Conservation (phyloP, 73 alveolate genomes). For the Breviolum minutum region DNA sequence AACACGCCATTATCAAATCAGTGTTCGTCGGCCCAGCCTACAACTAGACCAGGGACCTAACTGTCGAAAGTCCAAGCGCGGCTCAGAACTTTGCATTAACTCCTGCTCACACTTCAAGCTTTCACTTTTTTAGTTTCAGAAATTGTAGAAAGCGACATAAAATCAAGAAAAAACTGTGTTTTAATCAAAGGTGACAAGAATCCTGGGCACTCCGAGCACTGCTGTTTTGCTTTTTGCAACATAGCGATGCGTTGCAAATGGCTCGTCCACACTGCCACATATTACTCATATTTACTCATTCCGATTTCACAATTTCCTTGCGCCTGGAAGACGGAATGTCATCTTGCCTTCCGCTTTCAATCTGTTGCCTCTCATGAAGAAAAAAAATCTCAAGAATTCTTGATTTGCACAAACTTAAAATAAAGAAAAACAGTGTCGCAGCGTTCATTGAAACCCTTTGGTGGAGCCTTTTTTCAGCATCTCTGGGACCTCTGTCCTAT, state of each 20-base stretch:
- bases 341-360: background rate
- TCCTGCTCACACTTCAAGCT: background rate
- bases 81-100: slow-evolving; percentile 56
- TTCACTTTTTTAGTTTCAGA: background rate
- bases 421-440: background rate
- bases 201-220: background rate
- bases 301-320: too few species aligned
- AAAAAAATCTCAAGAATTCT: too few species aligned
- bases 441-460: background rate
- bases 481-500: slow-evolving; percentile 5
- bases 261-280: too few species aligned
- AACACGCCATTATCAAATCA: background rate
- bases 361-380: background rate
- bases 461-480: background rate
- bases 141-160: background rate
- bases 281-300: too few species aligned
- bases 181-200: background rate
- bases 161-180: background rate
- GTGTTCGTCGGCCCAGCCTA: background rate
- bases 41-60: background rate
- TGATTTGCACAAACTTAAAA: background rate
- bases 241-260: background rate
- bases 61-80: background rate
- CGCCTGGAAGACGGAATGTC: too few species aligned
- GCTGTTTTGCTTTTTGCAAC: background rate